Percentiles rank a stretch among this genome's conserved stretches.
Conservation (phyloP, 352 stramenopile species). For the Phytophthora quininea region DNA sequence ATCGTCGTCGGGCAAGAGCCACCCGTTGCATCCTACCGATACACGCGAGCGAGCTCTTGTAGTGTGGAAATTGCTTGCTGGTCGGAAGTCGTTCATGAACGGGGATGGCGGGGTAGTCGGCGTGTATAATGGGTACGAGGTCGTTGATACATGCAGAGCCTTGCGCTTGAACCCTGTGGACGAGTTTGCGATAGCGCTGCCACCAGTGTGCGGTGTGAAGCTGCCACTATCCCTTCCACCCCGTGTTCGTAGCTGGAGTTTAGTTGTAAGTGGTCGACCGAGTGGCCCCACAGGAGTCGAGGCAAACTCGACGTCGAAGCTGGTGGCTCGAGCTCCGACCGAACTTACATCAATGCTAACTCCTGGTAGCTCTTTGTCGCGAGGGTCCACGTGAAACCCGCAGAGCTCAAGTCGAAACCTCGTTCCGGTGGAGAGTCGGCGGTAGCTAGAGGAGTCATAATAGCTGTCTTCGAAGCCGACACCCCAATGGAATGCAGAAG, state of each 20-base stretch:
- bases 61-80: slow-evolving; percentile 10
- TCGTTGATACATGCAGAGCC: neutral
- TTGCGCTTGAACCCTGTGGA: slow-evolving; percentile 30
- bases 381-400: slow-evolving; percentile 21
- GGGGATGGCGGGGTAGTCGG: slow-evolving; percentile 17
- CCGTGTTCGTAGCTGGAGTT: slow-evolving; percentile 20
- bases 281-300: slow-evolving; percentile 20
- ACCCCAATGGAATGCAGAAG: slow-evolving; percentile 25
- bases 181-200: slow-evolving; percentile 4
- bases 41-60: slow-evolving; percentile 31
- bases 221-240: slow-evolving; percentile 8
- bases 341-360: slow-evolving; percentile 13
- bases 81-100: slow-evolving; percentile 27
- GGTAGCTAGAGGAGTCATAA: slow-evolving; percentile 5
- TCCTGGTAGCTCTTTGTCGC: slow-evolving; percentile 1
- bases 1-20: slow-evolving; percentile 29
- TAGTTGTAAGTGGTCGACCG: slow-evolving; percentile 12
- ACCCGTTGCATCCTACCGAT: slow-evolving; percentile 43
- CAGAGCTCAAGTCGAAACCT: slow-evolving; percentile 23
- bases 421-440: slow-evolving; percentile 16
- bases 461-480: slow-evolving; percentile 33
- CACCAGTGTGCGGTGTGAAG: slow-evolving; percentile 7
- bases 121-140: slow-evolving; percentile 26
- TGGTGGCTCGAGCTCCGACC: slow-evolving; percentile 6
- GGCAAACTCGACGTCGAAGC: slow-evolving; percentile 23